Conservation (phyloP, 2,329 filamentous ascomycete species). For the Allantophomopsis cytisporea region DNA sequence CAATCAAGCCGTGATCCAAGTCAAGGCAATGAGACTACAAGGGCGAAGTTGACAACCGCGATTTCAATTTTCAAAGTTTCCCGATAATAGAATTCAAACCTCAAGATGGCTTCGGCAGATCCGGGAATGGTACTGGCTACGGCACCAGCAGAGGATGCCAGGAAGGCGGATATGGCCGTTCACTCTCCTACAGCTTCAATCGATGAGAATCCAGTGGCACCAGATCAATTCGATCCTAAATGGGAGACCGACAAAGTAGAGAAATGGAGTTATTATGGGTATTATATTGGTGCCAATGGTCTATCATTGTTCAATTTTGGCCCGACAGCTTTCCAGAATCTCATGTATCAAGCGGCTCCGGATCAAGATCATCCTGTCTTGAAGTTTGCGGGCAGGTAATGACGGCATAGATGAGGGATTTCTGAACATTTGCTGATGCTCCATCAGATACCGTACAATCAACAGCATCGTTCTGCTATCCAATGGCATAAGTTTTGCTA, state of each 20-base stretch:
- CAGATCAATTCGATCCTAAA: slow-evolving; percentile 37
- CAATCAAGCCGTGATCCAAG: too few relatives aligned
- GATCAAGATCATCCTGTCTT: slow-evolving; percentile 29
- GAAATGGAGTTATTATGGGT: slow-evolving; percentile 44
- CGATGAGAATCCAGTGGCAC: slow-evolving; percentile 29
- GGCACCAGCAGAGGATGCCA: slow-evolving; percentile 7
- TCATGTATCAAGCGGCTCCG: slow-evolving; percentile 45
- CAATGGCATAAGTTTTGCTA: slow-evolving; percentile 56
- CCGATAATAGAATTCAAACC: not conserved
- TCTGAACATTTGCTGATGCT: not conserved
- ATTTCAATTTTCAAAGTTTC: too few relatives aligned
- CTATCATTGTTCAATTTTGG: slow-evolving; percentile 37
- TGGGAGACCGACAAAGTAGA: slow-evolving; percentile 37
- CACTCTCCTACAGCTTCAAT: not conserved
- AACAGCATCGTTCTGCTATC: slow-evolving; percentile 51
- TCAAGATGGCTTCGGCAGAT: slow-evolving; percentile 7
- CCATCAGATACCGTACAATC: slow-evolving; percentile 33
- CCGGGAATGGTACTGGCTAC: slow-evolving; percentile 5
- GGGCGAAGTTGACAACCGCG: too few relatives aligned
- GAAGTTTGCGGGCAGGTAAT: slow-evolving; percentile 32
- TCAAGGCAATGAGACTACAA: too few relatives aligned
- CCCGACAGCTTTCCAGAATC: slow-evolving; percentile 50
- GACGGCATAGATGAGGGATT: not conserved
- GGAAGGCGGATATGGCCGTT: not conserved
- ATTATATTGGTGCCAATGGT: slow-evolving; percentile 56